Percentiles rank a stretch among this genome's conserved stretches.
Conservation (phyloP, 495 filamentous ascomycete genomes). For the Trichoderma gamsii region DNA sequence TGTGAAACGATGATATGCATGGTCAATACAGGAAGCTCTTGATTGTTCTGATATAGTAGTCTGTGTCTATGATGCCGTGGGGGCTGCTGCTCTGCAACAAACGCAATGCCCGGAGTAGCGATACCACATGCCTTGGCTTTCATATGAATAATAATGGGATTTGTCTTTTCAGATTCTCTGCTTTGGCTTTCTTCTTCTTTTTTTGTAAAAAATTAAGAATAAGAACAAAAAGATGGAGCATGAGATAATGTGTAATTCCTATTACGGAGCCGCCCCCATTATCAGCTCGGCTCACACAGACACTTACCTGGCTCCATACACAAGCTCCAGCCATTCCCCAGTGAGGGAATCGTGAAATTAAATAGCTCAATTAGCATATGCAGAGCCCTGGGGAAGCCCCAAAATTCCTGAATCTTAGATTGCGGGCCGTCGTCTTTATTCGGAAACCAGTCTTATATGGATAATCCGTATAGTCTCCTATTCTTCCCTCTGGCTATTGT, state of each 20-base stretch:
- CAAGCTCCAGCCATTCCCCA: not conserved
- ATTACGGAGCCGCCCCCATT: conserved; percentile 3
- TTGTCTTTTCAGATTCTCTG: not conserved
- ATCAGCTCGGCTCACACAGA: not conserved
- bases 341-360: not conserved
- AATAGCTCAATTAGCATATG: conserved; percentile 1
- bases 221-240: not conserved
- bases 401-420: not conserved
- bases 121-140: too few relatives aligned
- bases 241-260: not conserved
- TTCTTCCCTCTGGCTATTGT: too few relatives aligned
- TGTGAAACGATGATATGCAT: not conserved
- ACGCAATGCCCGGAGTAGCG: too few relatives aligned
- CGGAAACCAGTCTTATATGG: too few relatives aligned
- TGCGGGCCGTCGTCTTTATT: too few relatives aligned
- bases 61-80: not conserved
- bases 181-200: not conserved
- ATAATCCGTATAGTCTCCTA: too few relatives aligned
- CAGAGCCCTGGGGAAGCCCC: not conserved
- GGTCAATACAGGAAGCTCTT: not conserved
- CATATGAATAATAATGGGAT: not conserved
- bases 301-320: not conserved
- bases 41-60: not conserved
- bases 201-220: too few relatives aligned
- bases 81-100: not conserved